These are phyloP conservation scores for Zymoseptoria tritici DNA, from an alignment of 2,329 filamentous ascomycete species.

Conservation along the genomic window DNA sequence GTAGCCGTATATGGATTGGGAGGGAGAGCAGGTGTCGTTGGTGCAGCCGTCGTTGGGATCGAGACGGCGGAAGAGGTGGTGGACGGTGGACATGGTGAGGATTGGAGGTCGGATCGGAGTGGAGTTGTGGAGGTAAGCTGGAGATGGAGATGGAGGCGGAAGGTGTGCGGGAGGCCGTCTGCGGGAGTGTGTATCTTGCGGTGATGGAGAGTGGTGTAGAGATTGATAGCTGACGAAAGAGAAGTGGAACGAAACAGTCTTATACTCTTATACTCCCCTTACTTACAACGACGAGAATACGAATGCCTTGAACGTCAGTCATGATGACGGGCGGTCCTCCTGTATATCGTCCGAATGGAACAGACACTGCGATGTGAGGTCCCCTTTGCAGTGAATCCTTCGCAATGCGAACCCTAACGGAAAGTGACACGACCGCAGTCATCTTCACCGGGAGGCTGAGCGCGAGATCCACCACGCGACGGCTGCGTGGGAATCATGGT, in stretches of 20 bases:
- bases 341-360: not conserved
- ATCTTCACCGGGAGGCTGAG: not conserved
- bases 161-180: not conserved
- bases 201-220: not conserved
- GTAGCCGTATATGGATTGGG: conserved; percentile 28
- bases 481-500: not conserved
- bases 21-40: conserved; percentile 19
- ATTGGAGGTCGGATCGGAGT: no score
- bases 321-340: not conserved
- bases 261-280: not conserved
- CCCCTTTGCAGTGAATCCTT: not conserved
- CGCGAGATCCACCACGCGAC: not conserved
- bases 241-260: not conserved
- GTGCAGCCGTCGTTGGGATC: conserved; percentile 25
- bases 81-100: conserved; percentile 6
- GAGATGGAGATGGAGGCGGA: not conserved
- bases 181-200: not conserved
- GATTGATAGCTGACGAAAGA: not conserved
- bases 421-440: no score
- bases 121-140: no score
- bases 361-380: not conserved
- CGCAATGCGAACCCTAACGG: not conserved
- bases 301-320: not conserved
- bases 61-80: conserved; percentile 14
- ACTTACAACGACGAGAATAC: not conserved